These are phyloP conservation scores for Stemphylium vesicarium DNA, from an alignment of 2,329 filamentous ascomycete genomes.

Conservation along the genomic window DNA sequence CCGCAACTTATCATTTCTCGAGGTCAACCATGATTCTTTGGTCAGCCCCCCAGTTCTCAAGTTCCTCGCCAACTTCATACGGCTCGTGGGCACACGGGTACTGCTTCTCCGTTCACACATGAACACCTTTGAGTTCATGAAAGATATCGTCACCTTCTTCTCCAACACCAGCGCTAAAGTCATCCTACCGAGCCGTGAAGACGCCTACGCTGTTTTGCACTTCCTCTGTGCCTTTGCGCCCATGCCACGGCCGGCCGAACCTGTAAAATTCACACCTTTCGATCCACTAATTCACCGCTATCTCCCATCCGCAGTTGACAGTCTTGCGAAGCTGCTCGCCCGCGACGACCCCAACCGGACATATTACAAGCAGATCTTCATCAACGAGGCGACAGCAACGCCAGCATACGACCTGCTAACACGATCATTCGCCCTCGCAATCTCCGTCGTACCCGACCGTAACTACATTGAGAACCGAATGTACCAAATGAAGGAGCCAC, in stretches of 20 bases:
- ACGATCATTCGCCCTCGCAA: constrained; percentile 82
- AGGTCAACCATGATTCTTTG: constrained; percentile 75
- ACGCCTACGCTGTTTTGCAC: constrained; percentile 83
- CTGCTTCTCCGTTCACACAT: constrained; percentile 81
- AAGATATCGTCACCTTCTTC: constrained; percentile 86
- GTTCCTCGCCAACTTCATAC: constrained; percentile 81
- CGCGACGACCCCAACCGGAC: constrained; percentile 91
- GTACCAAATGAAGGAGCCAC: constrained; percentile 53
- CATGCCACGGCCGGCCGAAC: constrained; percentile 68
- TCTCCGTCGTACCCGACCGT: constrained; percentile 81
- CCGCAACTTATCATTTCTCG: constrained; percentile 88
- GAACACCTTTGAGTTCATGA: constrained; percentile 96
- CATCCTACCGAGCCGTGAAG: constrained; percentile 83
- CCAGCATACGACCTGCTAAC: constrained; percentile 82
- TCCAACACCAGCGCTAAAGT: constrained; percentile 86
- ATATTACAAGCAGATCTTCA: constrained; percentile 82
- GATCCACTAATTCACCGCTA: constrained; percentile 84
- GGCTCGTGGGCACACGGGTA: constrained; percentile 86
- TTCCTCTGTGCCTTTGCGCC: constrained; percentile 93
- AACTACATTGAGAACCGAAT: constrained; percentile 57
- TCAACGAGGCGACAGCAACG: constrained; percentile 68
- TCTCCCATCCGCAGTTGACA: constrained; percentile 86
- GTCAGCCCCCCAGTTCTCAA: constrained; percentile 80
- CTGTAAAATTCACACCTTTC: constrained; percentile 78
- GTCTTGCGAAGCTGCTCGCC: constrained; percentile 87